phyloP scores from a whole-genome alignment of 2,329 filamentous ascomycete species.

The Beauveria medogensis region DNA sequence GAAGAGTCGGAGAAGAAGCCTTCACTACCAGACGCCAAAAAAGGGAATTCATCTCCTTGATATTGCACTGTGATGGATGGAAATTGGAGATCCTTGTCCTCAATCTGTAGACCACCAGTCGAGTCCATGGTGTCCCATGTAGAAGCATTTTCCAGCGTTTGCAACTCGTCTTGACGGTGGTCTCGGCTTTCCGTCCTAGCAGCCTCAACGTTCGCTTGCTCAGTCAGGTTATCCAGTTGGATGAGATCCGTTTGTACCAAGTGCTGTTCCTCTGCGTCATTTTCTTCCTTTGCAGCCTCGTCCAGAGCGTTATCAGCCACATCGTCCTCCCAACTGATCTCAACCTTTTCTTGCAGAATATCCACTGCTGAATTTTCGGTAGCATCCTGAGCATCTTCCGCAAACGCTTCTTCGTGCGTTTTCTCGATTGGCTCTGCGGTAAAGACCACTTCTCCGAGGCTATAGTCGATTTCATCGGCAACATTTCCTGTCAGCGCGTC shows the following conservation, averaged over 20 bases:
- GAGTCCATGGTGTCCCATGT: background rate
- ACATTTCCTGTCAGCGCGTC: background rate
- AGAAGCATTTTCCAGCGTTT: background rate
- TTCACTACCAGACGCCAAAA: slow-evolving; percentile 28
- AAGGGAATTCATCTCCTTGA: slow-evolving; percentile 35
- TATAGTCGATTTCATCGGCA: slow-evolving; percentile 29
- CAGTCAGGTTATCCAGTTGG: background rate
- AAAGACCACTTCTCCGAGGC: background rate
- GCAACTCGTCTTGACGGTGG: slow-evolving; percentile 1
- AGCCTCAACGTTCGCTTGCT: background rate
- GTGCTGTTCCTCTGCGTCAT: slow-evolving; percentile 1
- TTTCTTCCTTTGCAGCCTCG: background rate
- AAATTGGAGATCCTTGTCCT: slow-evolving; percentile 14
- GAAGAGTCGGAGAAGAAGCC: slow-evolving; percentile 38
- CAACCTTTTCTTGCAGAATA: slow-evolving; percentile 11
- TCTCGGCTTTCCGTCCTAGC: slow-evolving; percentile 2
- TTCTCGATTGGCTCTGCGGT: slow-evolving; percentile 20
- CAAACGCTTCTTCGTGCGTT: background rate
- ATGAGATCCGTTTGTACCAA: slow-evolving; percentile 4
- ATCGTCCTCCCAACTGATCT: slow-evolving; percentile 19
- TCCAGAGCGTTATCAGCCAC: background rate
- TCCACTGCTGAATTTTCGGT: slow-evolving; percentile 6
- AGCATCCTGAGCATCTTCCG: background rate
- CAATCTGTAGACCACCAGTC: slow-evolving; percentile 2
- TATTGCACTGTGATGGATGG: slow-evolving; percentile 35